Evolutionary conservation across 306 rosid genomes (phyloP).

Genomic region (Lathyrus aphaca): DNA sequence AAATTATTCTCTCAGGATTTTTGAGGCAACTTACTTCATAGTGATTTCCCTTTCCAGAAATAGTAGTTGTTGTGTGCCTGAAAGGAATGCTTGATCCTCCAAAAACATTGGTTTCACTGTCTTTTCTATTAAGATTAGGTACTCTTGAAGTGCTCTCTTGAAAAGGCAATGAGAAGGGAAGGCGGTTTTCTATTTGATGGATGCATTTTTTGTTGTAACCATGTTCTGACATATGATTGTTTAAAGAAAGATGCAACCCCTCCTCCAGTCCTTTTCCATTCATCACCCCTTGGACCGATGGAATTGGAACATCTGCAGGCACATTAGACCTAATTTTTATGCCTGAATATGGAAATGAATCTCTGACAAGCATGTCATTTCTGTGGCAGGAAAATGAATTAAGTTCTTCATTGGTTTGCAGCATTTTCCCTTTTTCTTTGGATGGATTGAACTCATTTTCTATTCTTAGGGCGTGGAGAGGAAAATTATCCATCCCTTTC

Average conservation of each 20-base stretch:
- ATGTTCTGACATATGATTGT: conserved; percentile 50
- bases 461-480: conserved; percentile 42
- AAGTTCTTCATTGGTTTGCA: conserved; percentile 47
- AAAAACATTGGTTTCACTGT: conserved; percentile 49
- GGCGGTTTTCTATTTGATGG: conserved; percentile 57
- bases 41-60: conserved; percentile 50
- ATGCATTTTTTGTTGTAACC: conserved; percentile 53
- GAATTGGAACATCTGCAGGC: conserved; percentile 46
- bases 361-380: conserved; percentile 45
- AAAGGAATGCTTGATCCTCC: conserved; percentile 51
- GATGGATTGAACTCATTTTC: conserved; percentile 56
- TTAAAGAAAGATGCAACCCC: conserved; percentile 70
- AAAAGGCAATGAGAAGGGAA: conserved; percentile 51
- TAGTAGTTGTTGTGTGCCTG: conserved; percentile 44
- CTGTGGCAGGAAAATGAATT: conserved; percentile 48
- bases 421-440: conserved; percentile 68
- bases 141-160: conserved; percentile 57
- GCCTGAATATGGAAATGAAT: conserved; percentile 48
- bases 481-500: conserved; percentile 48
- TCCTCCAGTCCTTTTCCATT: conserved; percentile 55
- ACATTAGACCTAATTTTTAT: conserved; percentile 51
- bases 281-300: conserved; percentile 48
- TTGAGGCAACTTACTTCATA: conserved; percentile 48
- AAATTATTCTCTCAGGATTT: conserved; percentile 42
- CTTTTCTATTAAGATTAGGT: conserved; percentile 53